Evolutionary conservation across 176 grass and related monocot genomes (phyloP).

Genomic region (Alloteropsis semialata): DNA sequence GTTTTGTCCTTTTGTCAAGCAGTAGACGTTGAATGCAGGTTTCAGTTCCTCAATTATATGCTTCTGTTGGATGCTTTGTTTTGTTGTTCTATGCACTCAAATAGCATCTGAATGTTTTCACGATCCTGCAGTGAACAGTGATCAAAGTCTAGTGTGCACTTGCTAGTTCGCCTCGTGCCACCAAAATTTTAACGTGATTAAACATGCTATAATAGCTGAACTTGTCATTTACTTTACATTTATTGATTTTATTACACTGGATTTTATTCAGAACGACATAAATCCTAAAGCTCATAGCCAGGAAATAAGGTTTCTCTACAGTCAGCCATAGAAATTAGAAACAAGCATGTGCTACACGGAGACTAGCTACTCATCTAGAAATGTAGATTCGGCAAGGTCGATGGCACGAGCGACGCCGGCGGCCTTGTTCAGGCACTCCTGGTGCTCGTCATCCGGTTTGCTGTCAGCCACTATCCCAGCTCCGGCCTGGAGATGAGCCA

Average conservation of each 20-base stretch:
- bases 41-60: background rate
- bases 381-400: slow-evolving; percentile 78
- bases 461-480: slow-evolving; percentile 85
- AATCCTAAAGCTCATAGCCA: background rate
- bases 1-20: too few relatives aligned
- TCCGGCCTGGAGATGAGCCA: slow-evolving; percentile 73
- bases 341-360: background rate
- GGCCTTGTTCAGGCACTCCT: slow-evolving; percentile 83
- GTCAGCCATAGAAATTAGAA: background rate
- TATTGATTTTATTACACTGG: slow-evolving; percentile 14
- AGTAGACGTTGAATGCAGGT: background rate
- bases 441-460: slow-evolving; percentile 65
- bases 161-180: background rate
- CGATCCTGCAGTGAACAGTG: background rate
- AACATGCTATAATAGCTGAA: background rate
- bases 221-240: background rate
- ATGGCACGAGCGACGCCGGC: slow-evolving; percentile 59
- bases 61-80: background rate
- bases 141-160: background rate
- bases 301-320: background rate
- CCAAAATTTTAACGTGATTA: background rate
- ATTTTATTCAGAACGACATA: background rate
- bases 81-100: background rate
- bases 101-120: background rate
- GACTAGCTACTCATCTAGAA: slow-evolving; percentile 34